Base-by-base conservation (phyloP, 192 early-diverging fungal species). In the Entrophospora sp. region DNA sequence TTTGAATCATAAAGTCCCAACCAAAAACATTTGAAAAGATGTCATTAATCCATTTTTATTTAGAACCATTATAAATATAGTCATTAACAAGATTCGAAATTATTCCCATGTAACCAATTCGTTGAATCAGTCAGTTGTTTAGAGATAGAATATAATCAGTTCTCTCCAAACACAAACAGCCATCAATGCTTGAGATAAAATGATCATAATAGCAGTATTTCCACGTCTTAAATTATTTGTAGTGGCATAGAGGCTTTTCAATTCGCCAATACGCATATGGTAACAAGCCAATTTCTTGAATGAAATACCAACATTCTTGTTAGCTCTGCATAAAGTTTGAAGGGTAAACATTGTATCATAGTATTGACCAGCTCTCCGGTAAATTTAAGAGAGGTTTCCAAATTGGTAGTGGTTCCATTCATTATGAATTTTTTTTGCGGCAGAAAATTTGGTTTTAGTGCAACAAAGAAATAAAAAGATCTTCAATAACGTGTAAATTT, bases 141-240 rank as follows among this genome's bases (percentile, higher is more conserved):
- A 68, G 31, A 5, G 74, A 45, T 48, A 40, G 71, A 67, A 16
- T 73, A 75, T 3, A 74, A 68, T 4, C 66, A 74, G 85, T 28
- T 82, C 88, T 28, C 83, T 80, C 94, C 94, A 96, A 62, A 94
- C 86, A 72, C 94, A 96, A 22, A 46, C 45, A 20, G 18, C 8
- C 2, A 8, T 46, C 9, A 18, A 18, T 5, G 16, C 20, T 46
- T 46, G 45, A 22, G 45, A 22, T n/a, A 46, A 22, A 46, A 22
- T 18, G 2, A 22, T 18, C 20, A 46, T 22, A 18, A 46, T 22
- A 20, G 8, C 24, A 20, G 45, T n/a, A 46, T 46, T 8, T 22
- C 24, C 18, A 22, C 8, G 20, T 25, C 45, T 46, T 46, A 46
- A 46, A 46, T 8, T 46, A 20, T 20, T n/a, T 22, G 45, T 8